Conservation (phyloP, 2,329 filamentous ascomycete species). For the Endocalyx cinctus region DNA sequence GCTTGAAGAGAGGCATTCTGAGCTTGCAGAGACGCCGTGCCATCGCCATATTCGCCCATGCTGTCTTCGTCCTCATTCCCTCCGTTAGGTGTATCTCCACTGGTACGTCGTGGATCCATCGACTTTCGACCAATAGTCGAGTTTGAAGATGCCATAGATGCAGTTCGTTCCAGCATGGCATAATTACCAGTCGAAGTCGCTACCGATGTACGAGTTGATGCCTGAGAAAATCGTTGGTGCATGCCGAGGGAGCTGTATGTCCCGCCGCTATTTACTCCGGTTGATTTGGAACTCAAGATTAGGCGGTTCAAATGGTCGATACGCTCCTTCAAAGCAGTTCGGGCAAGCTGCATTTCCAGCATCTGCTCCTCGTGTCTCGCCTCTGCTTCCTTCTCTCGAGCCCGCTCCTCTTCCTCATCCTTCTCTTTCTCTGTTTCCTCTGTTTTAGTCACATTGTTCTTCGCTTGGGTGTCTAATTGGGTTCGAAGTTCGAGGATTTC, state of each 20-base stretch:
- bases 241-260: constrained; percentile 64
- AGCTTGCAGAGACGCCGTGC: constrained; percentile 73
- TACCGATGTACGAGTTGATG: constrained; percentile 64
- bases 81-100: constrained; percentile 31
- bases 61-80: constrained; percentile 63
- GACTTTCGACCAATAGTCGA: constrained; percentile 56
- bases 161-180: constrained; percentile 56
- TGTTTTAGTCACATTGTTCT: constrained; percentile 57
- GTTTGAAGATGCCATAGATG: constrained; percentile 61
- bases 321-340: constrained; percentile 91
- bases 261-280: constrained; percentile 80
- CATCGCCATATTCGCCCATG: constrained; percentile 79
- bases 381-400: constrained; percentile 72
- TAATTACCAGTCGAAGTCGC: constrained; percentile 54
- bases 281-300: constrained; percentile 92
- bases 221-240: constrained; percentile 59
- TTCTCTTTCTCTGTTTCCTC: constrained; percentile 59
- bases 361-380: constrained; percentile 94
- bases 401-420: constrained; percentile 67
- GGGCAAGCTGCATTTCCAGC: constrained; percentile 94
- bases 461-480: constrained; percentile 80
- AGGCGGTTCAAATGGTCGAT: constrained; percentile 95
- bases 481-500: constrained; percentile 79
- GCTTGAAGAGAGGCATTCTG: constrained; percentile 89
- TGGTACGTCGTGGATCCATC: constrained; percentile 40